A percentile compares a stretch with the other conserved stretches of the same genome.
Evolutionary conservation across 2,329 filamentous ascomycete species (phyloP).

Genomic region (Colletotrichum chlorophyti): DNA sequence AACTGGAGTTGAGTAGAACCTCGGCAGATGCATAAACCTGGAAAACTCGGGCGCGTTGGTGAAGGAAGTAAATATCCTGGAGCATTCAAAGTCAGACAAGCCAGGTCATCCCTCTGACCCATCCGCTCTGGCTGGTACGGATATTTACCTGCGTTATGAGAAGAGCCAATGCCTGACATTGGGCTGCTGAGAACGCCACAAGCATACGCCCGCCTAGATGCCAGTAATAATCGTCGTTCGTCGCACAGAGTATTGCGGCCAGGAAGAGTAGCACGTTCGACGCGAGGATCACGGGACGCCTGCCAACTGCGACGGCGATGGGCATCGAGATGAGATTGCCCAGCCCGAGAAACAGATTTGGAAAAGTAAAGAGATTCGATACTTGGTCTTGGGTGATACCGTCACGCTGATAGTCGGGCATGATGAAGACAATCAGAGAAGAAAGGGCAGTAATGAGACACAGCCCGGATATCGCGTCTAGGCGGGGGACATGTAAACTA

Average conservation of each 20-base stretch:
- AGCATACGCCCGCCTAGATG: conserved; percentile 18
- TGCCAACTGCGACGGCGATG: conserved; percentile 39
- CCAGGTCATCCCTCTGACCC: too few relatives aligned
- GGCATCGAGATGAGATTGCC: conserved; percentile 43
- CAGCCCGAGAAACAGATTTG: conserved; percentile 36
- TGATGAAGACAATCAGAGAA: conserved; percentile 27
- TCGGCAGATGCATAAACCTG: conserved; percentile 18
- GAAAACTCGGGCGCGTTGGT: conserved; percentile 17
- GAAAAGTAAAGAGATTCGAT: conserved; percentile 38
- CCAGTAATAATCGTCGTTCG: conserved; percentile 21
- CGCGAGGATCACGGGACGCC: conserved; percentile 38
- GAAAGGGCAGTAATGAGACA: conserved; percentile 32
- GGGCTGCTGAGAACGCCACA: conserved; percentile 11
- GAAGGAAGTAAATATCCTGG: conserved; percentile 22
- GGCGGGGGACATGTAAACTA: not conserved
- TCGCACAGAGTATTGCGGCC: conserved; percentile 30
- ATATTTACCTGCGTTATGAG: conserved; percentile 9
- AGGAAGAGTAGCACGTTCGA: conserved; percentile 37
- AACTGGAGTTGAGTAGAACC: conserved; percentile 10
- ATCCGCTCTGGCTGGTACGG: not conserved
- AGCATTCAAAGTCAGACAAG: not conserved
- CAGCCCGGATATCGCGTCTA: conserved; percentile 22
- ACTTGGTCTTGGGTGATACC: conserved; percentile 24
- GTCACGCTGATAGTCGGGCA: conserved; percentile 30
- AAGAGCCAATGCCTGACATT: conserved; percentile 15